phyloP scores from a whole-genome alignment of 441 rosid species.

The Eutrema salsugineum region DNA sequence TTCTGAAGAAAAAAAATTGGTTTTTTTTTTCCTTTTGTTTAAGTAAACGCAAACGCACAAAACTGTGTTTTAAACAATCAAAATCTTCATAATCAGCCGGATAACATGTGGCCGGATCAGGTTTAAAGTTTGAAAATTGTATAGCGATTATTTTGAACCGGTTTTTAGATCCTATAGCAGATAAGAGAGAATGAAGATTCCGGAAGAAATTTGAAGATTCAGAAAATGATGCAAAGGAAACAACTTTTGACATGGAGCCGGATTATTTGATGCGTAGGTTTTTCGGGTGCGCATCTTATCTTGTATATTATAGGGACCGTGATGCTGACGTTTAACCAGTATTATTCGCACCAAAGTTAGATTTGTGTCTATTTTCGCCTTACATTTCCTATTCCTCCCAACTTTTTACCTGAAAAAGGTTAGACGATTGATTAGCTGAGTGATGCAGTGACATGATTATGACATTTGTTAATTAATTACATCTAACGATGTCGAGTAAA shows the following conservation, averaged over 20 bases:
- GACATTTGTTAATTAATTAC: not conserved
- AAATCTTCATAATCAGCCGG: no score
- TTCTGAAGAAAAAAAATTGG: no score
- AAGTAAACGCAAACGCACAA: no score
- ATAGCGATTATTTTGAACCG: no score
- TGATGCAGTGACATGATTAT: not conserved
- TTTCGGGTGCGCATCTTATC: constrained; percentile 17
- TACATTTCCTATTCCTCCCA: not conserved
- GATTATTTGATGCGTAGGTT: not conserved
- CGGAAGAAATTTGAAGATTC: not conserved
- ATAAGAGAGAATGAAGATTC: not conserved
- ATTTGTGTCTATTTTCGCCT: not conserved
- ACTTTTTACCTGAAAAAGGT: not conserved
- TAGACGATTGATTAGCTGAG: not conserved
- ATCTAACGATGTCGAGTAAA: constrained; percentile 4
- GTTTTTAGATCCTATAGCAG: not conserved
- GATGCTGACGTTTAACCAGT: constrained; percentile 15
- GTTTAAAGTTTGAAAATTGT: no score
- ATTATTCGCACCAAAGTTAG: constrained; percentile 23
- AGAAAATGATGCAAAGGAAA: constrained; percentile 5
- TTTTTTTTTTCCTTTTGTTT: no score
- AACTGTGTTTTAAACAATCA: no score
- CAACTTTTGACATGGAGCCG: constrained; percentile 5
- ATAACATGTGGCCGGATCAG: no score
- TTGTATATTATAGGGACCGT: constrained; percentile 12